These are phyloP conservation scores for Saturnispora sekii DNA, from an alignment of 805 yeast genomes.

Conservation along the genomic window DNA sequence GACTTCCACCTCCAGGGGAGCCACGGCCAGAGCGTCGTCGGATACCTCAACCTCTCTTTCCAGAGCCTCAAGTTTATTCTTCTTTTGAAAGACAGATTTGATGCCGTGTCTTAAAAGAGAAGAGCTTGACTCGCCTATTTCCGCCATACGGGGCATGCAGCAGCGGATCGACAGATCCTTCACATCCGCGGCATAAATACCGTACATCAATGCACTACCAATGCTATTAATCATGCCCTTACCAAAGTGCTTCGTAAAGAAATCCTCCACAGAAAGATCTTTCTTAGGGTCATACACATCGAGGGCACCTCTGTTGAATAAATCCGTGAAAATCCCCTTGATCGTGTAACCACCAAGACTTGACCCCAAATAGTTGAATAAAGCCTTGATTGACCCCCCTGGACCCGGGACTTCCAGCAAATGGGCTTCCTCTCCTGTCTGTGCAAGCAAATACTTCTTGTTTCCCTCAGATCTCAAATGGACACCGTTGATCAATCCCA, in stretches of 20 bases:
- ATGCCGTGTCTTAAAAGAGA: constrained; percentile 39
- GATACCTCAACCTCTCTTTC: constrained; percentile 9
- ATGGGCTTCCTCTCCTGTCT: constrained; percentile 21
- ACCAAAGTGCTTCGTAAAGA: constrained; percentile 65
- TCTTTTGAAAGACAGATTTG: constrained; percentile 8
- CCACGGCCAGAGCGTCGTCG: constrained; percentile 16
- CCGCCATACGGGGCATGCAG: constrained; percentile 44
- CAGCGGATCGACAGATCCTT: constrained; percentile 53
- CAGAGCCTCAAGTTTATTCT: neutral
- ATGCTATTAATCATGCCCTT: constrained; percentile 42
- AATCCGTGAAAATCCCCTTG: constrained; percentile 5
- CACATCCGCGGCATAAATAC: constrained; percentile 86
- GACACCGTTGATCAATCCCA: constrained; percentile 49
- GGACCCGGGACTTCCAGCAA: constrained; percentile 36
- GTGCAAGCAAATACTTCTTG: constrained; percentile 51
- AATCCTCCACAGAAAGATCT: constrained; percentile 35
- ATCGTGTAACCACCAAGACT: constrained; percentile 14
- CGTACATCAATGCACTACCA: constrained; percentile 76
- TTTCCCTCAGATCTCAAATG: constrained; percentile 53
- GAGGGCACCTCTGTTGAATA: neutral
- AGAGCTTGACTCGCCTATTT: constrained; percentile 51
- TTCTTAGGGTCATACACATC: constrained; percentile 3
- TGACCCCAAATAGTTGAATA: constrained; percentile 24
- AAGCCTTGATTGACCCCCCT: constrained; percentile 32
- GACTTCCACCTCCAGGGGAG: constrained; percentile 16